Percentiles rank a stretch among this genome's conserved stretches.
Evolutionary conservation across 768 basidiomycete genomes (phyloP).

Genomic region (Suillus weaverae): DNA sequence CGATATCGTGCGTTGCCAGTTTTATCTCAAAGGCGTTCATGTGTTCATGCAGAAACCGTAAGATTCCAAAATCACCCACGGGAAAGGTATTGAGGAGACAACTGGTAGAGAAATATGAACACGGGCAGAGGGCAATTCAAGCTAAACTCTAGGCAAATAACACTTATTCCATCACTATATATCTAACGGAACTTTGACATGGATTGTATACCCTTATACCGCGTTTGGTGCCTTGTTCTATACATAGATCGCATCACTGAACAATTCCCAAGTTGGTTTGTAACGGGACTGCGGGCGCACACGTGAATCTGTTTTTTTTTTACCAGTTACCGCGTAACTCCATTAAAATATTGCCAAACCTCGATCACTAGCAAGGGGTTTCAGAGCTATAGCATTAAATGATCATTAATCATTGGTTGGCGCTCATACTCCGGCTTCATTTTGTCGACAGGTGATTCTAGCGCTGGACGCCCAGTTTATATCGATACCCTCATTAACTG

Average conservation of each 20-base stretch:
- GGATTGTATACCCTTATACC: neutral
- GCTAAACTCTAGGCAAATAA: slow-evolving; percentile 26
- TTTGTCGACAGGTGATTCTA: too few species aligned
- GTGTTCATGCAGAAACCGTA: slow-evolving; percentile 2
- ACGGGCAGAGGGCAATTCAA: slow-evolving; percentile 13
- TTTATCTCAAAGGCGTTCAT: neutral
- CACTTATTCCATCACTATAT: neutral
- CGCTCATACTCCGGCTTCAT: too few species aligned
- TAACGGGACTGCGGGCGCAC: too few species aligned
- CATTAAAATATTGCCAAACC: neutral
- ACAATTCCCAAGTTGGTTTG: too few species aligned
- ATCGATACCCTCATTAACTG: too few species aligned
- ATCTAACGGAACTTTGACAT: neutral
- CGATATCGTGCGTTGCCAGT: slow-evolving; percentile 46
- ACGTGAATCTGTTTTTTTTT: neutral
- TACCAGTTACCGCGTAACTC: neutral
- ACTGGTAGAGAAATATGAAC: slow-evolving; percentile 60
- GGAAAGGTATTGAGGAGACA: slow-evolving; percentile 68
- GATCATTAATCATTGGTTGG: too few species aligned
- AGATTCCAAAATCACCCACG: slow-evolving; percentile 77
- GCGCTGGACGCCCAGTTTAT: too few species aligned
- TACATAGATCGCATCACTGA: neutral
- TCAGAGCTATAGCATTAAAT: too few species aligned
- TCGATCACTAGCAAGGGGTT: neutral
- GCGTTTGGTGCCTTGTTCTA: neutral